Evolutionary conservation across 2,329 filamentous ascomycete species (phyloP).

Genomic region (Dissoconium aciculare): DNA sequence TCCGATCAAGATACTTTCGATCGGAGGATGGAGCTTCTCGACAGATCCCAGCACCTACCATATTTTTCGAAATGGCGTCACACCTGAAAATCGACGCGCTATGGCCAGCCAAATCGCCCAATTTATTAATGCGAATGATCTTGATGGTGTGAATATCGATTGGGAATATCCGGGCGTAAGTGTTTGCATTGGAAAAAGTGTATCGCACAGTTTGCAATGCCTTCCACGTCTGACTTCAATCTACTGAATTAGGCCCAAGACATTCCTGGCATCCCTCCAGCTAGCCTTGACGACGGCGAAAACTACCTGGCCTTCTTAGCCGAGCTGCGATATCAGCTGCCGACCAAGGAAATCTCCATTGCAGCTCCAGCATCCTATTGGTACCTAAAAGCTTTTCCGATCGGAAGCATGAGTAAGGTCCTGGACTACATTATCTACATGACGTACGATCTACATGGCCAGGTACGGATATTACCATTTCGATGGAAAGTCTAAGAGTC

Average conservation of each 20-base stretch:
- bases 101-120: neutral
- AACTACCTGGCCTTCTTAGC: neutral
- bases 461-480: too few relatives aligned
- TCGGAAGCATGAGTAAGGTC: neutral
- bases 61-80: neutral
- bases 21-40: neutral
- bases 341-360: neutral
- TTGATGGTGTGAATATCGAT: slow-evolving; percentile 1
- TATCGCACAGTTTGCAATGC: too few relatives aligned
- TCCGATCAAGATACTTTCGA: neutral
- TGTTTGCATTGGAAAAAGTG: too few relatives aligned
- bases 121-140: neutral
- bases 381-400: neutral
- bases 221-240: too few relatives aligned
- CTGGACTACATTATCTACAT: neutral
- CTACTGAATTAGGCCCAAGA: too few relatives aligned
- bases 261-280: too few relatives aligned
- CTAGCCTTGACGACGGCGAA: neutral
- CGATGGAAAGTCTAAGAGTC: too few relatives aligned
- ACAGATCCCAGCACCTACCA: too few relatives aligned
- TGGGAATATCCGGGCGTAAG: neutral
- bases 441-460: neutral
- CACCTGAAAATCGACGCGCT: neutral
- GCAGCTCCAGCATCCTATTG: neutral
- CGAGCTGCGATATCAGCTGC: neutral